These are phyloP conservation scores for Coemansia sp. DNA, from an alignment of 192 early-diverging fungal species.

Conservation along the genomic window DNA sequence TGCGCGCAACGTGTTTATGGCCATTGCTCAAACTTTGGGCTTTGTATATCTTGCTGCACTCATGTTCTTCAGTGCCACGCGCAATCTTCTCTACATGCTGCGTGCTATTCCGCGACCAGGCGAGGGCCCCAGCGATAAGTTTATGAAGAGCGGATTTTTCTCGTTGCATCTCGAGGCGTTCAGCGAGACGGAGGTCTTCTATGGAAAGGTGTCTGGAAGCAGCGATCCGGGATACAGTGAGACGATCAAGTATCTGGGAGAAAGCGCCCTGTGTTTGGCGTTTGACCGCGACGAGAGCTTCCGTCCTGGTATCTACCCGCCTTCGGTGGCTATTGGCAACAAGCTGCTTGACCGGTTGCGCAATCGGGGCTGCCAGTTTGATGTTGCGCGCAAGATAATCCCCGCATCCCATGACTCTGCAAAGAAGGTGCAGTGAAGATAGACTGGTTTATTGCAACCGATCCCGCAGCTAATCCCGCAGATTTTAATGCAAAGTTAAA, in stretches of 20 bases:
- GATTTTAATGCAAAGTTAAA: too few species aligned
- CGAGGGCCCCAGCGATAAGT: slow-evolving; percentile 67
- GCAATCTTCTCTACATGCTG: slow-evolving; percentile 51
- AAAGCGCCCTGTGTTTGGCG: slow-evolving; percentile 74
- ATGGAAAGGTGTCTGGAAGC: slow-evolving; percentile 52
- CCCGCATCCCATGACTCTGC: not conserved
- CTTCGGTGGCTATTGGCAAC: slow-evolving; percentile 77
- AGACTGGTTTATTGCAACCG: too few species aligned
- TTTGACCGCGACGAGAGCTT: slow-evolving; percentile 57
- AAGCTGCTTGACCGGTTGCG: slow-evolving; percentile 66
- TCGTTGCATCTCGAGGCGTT: slow-evolving; percentile 41
- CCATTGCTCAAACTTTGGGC: slow-evolving; percentile 46
- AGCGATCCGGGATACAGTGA: slow-evolving; percentile 84
- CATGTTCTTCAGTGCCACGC: slow-evolving; percentile 51
- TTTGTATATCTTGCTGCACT: slow-evolving; percentile 31
- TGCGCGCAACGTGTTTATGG: slow-evolving; percentile 44
- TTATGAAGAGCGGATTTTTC: slow-evolving; percentile 52
- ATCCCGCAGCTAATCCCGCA: too few species aligned
- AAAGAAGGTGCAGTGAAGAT: not conserved
- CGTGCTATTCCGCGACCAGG: slow-evolving; percentile 65
- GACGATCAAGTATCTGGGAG: slow-evolving; percentile 75
- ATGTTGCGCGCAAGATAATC: slow-evolving; percentile 22
- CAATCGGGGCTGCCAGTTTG: slow-evolving; percentile 60
- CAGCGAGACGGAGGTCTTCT: slow-evolving; percentile 22
- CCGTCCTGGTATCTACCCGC: slow-evolving; percentile 73